Evolutionary conservation across 345 rosid species (phyloP), one percentile per base, ranked within the genome.

Genomic region (Syzygium aromaticum): DNA sequence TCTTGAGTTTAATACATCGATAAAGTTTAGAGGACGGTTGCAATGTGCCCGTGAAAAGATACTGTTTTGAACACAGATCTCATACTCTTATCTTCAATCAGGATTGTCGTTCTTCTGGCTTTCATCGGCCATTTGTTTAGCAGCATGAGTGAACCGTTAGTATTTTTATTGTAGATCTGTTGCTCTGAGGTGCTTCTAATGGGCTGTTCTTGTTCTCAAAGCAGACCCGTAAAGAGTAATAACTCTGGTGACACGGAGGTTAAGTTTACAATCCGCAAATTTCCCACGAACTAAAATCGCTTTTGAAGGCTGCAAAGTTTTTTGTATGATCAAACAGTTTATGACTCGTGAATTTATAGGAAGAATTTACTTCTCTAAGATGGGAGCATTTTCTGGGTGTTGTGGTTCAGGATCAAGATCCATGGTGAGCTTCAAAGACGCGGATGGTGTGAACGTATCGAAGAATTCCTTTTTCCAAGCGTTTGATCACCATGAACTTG

Each of bases 391-490:
- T 77, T 54, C 52, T 6, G 14, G 67, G 63, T 38, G 64, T 1
- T 85, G 84, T 63, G 80, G 54, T 83, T 83, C 57, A 88, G 95
- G 94, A 51, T 78, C 92, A 84, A 90, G 93, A 87, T 90, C 92
- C 38, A 91, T 95, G 92, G 87, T 91, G 78, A 91, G 93, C 86
- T 91, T 94, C 84, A 90, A 93, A 85, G 92, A 90, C 89, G 88
- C 86, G 63, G 63, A 67, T 12, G 86, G 89, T 46, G 73, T 1
- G 52, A 88, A 84, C n/a, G 86, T 89, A 54, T 49, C 88, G 51
- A 88, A 80, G 22, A 85, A 89, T n/a, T 56, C 91, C 52, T 86
- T 92, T 52, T 89, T 89, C 86, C 92, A 86, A 22, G 33, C 92
- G 3, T 86, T 67, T 84, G 93, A 93, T 73, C 89, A 88, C 38